Evolutionary conservation across 257 asterid genomes (phyloP).

Genomic region (Plantago ovata): DNA sequence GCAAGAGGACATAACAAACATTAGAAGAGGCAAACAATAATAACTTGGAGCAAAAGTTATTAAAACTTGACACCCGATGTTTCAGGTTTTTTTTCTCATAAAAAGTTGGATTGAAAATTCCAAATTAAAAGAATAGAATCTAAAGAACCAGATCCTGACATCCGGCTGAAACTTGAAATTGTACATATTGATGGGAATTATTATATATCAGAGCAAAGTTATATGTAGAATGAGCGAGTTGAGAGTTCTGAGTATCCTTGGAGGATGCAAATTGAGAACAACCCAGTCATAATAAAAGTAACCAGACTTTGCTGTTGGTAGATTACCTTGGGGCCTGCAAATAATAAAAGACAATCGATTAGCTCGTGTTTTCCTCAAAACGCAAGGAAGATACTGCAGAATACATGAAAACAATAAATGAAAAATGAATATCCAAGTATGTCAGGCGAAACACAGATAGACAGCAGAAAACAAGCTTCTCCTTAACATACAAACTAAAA

Average conservation of each 20-base stretch:
- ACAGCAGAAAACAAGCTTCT: background rate
- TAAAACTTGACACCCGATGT: no score
- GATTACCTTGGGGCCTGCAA: slow-evolving; percentile 86
- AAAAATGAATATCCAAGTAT: background rate
- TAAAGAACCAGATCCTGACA: no score
- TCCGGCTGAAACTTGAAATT: no score
- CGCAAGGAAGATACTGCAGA: slow-evolving; percentile 3
- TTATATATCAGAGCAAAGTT: background rate
- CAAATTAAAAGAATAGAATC: no score
- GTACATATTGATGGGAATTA: background rate
- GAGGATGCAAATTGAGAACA: slow-evolving; percentile 14
- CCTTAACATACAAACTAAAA: background rate
- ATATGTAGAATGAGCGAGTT: slow-evolving; percentile 1
- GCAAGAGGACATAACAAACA: no score
- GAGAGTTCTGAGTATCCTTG: slow-evolving; percentile 5
- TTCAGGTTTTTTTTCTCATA: no score
- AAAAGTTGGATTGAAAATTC: no score
- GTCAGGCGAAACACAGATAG: background rate
- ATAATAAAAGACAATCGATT: slow-evolving; percentile 21
- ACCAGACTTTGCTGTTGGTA: slow-evolving; percentile 30
- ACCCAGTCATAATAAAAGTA: slow-evolving; percentile 35
- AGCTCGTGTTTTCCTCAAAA: slow-evolving; percentile 23
- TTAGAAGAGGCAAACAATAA: no score
- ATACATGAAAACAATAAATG: background rate
- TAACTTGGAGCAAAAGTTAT: no score